phyloP scores from a whole-genome alignment of 495 filamentous ascomycete genomes.

The Pseudomonodictys pantanalensis region DNA sequence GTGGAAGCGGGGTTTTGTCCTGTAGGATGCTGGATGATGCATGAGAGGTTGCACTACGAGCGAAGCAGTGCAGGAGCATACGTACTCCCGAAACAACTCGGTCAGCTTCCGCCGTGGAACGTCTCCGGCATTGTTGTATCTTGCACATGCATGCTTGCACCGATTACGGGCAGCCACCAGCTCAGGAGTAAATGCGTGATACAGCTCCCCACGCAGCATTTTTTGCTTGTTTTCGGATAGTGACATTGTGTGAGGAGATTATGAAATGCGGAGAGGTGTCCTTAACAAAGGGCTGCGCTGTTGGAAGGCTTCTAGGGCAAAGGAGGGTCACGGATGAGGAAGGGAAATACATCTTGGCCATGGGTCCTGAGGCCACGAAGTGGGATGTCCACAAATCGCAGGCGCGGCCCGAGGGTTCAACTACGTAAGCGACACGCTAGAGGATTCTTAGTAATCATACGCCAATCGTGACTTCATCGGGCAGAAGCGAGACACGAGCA shows the following conservation, averaged over 20 bases:
- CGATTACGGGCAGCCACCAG: conserved; percentile 55
- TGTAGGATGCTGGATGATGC: conserved; percentile 50
- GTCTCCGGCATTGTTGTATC: conserved; percentile 62
- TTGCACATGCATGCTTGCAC: conserved; percentile 56
- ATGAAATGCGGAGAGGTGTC: not conserved
- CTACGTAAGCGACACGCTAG: too few species aligned
- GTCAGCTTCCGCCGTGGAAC: conserved; percentile 55
- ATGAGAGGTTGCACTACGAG: conserved; percentile 16
- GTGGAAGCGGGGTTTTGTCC: conserved; percentile 61
- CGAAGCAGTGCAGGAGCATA: conserved; percentile 10
- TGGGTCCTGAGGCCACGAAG: too few species aligned
- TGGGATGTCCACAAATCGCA: too few species aligned
- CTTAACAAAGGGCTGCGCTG: too few species aligned
- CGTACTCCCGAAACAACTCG: conserved; percentile 72
- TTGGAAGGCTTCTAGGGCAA: too few species aligned
- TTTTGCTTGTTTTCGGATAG: conserved; percentile 8
- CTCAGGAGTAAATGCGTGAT: conserved; percentile 54
- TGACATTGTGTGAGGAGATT: conserved; percentile 8
- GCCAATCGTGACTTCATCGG: too few species aligned
- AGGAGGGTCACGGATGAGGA: too few species aligned
- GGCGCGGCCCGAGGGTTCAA: too few species aligned
- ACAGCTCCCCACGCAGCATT: conserved; percentile 33
- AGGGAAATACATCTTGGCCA: too few species aligned
- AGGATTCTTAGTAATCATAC: too few species aligned
- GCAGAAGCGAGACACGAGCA: too few species aligned